Conservation (phyloP, 495 filamentous ascomycete genomes). For the Neurospora sp. region DNA sequence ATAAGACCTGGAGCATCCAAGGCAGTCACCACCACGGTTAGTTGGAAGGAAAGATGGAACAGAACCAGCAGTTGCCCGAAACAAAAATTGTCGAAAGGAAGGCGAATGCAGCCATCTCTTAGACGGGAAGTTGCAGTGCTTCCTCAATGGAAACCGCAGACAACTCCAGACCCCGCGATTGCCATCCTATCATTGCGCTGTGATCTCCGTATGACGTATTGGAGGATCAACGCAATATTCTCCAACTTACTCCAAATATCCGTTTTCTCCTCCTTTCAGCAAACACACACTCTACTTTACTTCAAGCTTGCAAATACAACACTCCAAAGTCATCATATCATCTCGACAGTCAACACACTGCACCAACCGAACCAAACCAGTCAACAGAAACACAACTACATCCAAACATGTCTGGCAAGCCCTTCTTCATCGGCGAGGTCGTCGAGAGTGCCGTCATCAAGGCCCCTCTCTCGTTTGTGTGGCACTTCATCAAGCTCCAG, state of each 20-base stretch:
- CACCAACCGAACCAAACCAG: background rate
- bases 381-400: background rate
- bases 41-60: background rate
- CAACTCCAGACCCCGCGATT: background rate
- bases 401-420: background rate
- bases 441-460: conserved; percentile 55
- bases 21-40: background rate
- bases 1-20: background rate
- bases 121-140: background rate
- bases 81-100: background rate
- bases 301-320: background rate
- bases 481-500: conserved; percentile 59
- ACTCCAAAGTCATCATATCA: background rate
- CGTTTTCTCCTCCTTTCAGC: background rate
- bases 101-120: background rate
- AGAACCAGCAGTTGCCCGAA: background rate
- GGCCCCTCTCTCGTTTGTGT: conserved; percentile 50
- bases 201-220: background rate
- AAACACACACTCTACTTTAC: background rate
- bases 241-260: background rate
- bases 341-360: background rate
- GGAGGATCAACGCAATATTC: background rate
- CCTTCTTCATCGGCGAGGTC: conserved; percentile 53
- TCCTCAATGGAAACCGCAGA: background rate
- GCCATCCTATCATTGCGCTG: background rate